Conservation (phyloP, 768 basidiomycete genomes). For the Termitomyces sp. region DNA sequence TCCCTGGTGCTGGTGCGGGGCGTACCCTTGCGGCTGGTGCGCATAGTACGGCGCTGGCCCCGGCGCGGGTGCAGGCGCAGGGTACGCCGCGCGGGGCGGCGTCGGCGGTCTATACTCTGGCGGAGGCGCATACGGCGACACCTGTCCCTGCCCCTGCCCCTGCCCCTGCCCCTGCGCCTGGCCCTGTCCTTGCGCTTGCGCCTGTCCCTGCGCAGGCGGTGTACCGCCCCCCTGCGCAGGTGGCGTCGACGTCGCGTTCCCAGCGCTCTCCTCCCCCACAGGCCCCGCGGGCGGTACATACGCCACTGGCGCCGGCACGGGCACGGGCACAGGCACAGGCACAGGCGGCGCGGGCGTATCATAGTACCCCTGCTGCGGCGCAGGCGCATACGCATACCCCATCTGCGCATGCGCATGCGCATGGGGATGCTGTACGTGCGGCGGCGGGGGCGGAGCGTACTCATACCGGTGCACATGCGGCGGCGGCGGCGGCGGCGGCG, state of each 20-base stretch:
- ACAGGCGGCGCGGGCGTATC: background rate
- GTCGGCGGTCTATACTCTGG: background rate
- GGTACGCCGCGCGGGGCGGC: background rate
- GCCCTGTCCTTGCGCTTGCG: too few relatives aligned
- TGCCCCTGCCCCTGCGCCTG: background rate
- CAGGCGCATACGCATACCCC: slow-evolving; percentile 1
- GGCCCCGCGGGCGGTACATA: background rate
- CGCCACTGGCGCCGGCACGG: background rate
- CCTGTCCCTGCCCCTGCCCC: background rate
- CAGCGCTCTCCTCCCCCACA: background rate
- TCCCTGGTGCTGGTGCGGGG: background rate
- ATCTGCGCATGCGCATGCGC: background rate
- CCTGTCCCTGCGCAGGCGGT: background rate
- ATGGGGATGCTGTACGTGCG: too few relatives aligned
- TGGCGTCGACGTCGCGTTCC: background rate
- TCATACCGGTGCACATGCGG: background rate
- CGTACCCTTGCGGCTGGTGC: background rate
- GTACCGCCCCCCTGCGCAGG: background rate
- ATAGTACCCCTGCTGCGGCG: slow-evolving; percentile 1
- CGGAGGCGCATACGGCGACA: background rate
- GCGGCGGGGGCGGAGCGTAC: background rate
- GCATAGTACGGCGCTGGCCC: background rate
- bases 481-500: background rate
- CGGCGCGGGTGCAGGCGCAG: background rate
- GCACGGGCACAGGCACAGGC: background rate